Percentiles rank a stretch among this genome's conserved stretches.
Conservation (phyloP, 2,329 filamentous ascomycete species). For the Raffaelea deltoideospora region DNA sequence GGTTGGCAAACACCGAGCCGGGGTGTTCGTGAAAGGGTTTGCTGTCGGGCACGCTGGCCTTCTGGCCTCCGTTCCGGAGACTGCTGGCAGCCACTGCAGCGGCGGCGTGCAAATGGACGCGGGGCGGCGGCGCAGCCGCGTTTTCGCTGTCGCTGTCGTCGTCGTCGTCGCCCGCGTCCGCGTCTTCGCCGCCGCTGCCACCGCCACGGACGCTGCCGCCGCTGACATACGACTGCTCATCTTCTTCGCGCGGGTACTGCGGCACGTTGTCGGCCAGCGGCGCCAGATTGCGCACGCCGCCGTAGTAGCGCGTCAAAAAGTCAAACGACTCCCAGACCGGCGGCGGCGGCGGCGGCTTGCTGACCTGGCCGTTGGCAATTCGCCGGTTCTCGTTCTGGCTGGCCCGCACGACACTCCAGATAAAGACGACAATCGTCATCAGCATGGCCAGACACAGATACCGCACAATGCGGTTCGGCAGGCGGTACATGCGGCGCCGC, state of each 20-base stretch:
- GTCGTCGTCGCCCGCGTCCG: background rate
- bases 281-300: conserved; percentile 62
- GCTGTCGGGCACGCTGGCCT: conserved; percentile 10
- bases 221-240: conserved; percentile 35
- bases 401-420: conserved; percentile 58
- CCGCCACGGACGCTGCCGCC: conserved; percentile 1
- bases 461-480: conserved; percentile 60
- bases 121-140: conserved; percentile 3
- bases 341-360: conserved; percentile 46
- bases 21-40: conserved; percentile 5
- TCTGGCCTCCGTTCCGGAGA: conserved; percentile 7
- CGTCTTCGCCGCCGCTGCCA: conserved; percentile 1
- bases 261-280: conserved; percentile 51
- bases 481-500: conserved; percentile 34
- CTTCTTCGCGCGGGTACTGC: conserved; percentile 60
- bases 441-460: conserved; percentile 64
- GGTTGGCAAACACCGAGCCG: conserved; percentile 9
- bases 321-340: conserved; percentile 72
- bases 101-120: conserved; percentile 12
- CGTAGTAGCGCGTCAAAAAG: conserved; percentile 80
- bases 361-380: conserved; percentile 39
- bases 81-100: conserved; percentile 1
- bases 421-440: conserved; percentile 57
- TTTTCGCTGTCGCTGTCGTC: background rate
- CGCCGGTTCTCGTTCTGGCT: conserved; percentile 55